Evolutionary conservation across 208 protist species (phyloP).

Genomic region (Leishmania braziliensis): DNA sequence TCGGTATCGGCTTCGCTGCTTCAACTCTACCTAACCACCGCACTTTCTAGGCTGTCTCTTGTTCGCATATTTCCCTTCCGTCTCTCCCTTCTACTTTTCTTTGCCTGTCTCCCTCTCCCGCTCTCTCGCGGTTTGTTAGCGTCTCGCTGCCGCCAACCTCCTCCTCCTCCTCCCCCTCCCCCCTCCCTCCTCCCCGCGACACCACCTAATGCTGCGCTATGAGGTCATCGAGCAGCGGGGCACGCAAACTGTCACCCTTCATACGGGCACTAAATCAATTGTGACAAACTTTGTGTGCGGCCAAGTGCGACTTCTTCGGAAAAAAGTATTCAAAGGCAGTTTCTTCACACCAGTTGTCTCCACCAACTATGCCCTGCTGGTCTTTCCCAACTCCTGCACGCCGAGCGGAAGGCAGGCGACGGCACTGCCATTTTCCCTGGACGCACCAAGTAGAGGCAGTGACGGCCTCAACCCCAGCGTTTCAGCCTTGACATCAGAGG

Average conservation of each 20-base stretch:
- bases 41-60: background rate
- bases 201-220: slow-evolving; percentile 17
- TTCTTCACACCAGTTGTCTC: slow-evolving; percentile 81
- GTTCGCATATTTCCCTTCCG: background rate
- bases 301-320: slow-evolving; percentile 58
- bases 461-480: background rate
- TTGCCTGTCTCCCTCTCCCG: background rate
- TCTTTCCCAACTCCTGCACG: slow-evolving; percentile 53
- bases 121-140: background rate
- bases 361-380: slow-evolving; percentile 59
- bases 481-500: slow-evolving; percentile 22
- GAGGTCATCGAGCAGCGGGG: slow-evolving; percentile 19
- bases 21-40: background rate
- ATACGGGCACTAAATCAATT: slow-evolving; percentile 4
- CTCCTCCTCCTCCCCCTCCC: background rate
- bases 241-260: slow-evolving; percentile 28
- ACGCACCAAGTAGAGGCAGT: background rate
- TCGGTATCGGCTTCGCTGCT: background rate
- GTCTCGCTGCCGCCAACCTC: background rate
- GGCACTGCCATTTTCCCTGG: background rate
- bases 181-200: background rate
- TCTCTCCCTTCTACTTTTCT: background rate
- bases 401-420: background rate
- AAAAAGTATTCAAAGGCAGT: slow-evolving; percentile 63
- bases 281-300: slow-evolving; percentile 28